Evolutionary conservation across 306 rosid genomes (phyloP), one percentile per base, ranked within the genome.

Genomic region (Cucurbita maxima): DNA sequence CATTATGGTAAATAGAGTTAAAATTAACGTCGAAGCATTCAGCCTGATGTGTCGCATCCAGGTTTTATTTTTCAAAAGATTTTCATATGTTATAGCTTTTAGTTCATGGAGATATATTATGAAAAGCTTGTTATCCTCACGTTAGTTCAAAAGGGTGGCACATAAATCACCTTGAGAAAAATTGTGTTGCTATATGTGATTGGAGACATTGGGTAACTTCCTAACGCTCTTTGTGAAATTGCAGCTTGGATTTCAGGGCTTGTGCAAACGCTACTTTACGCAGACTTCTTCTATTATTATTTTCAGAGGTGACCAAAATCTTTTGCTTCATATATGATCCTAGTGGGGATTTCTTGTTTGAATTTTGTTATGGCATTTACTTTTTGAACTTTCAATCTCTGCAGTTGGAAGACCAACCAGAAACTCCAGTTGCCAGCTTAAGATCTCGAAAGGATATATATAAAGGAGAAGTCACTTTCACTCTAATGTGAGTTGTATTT

Each of bases 241-340:
- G 84, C 96, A 89, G 97, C 94, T 77, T 92, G 97, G 97, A 74
- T 89, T 43, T 75, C 96, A 36, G 95, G 97, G 79, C 79, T 84
- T 59, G 78, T 92, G 77, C 97, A 92, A 81, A 92, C 97, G 34
- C 70, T 88, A 79, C 89, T 92, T 9, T 92, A 92, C 55, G 96
- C 88, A 22, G 97, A 92, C 69, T 92, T 92, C 86, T 92, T 92
- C 90, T 92, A 92, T 67, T 92, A 92, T 83, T 92, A 89, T 82
- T 89, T 88, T 83, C 89, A 89, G 83, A 92, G 97, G 97, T 88
- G 84, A 66, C 59, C 4, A 3, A 12, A 47, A 70, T 70, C 43
- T 34, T 3, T 36, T 70, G 15, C 59, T 51, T 5, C 12, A 36
- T 11, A 19, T 30, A 45, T 43, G 64, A 71, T 71, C 57, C 75